Percentiles rank a stretch among this genome's conserved stretches.
Evolutionary conservation across 1,284 basidiomycete species (phyloP).

Genomic region (Sanghuangporus baumii): DNA sequence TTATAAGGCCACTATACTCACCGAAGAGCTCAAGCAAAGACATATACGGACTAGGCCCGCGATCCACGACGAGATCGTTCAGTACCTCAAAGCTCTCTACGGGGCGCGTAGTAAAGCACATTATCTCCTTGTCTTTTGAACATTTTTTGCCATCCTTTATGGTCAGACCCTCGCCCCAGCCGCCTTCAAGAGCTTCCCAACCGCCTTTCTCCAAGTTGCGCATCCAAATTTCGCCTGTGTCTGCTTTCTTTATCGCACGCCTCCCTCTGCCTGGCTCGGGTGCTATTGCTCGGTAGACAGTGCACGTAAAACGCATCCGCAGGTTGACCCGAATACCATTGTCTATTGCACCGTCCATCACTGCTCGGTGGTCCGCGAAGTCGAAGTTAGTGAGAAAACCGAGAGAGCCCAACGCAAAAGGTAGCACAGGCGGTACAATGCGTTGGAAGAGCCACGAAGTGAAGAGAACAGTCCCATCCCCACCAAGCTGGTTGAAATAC

Average conservation of each 20-base stretch:
- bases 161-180: constrained; percentile 40
- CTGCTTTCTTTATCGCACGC: constrained; percentile 86
- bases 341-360: constrained; percentile 89
- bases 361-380: constrained; percentile 81
- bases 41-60: constrained; percentile 97
- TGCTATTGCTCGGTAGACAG: constrained; percentile 87
- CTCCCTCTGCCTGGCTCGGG: constrained; percentile 63
- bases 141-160: constrained; percentile 29
- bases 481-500: constrained; percentile 66
- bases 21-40: constrained; percentile 95
- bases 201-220: constrained; percentile 81
- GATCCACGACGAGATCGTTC: constrained; percentile 97
- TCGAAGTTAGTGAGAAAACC: constrained; percentile 99
- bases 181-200: constrained; percentile 91
- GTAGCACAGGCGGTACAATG: constrained; percentile 95
- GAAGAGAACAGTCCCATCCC: constrained; percentile 97
- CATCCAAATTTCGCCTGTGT: constrained; percentile 94
- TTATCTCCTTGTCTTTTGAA: constrained; percentile 90
- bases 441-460: constrained; percentile 99
- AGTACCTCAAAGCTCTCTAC: constrained; percentile 97
- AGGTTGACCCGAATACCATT: constrained; percentile 95
- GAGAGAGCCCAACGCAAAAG: constrained; percentile 97
- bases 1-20: constrained; percentile 33
- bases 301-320: constrained; percentile 98
- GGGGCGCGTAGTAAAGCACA: constrained; percentile 94